Evolutionary conservation across 2,329 filamentous ascomycete species (phyloP), one percentile per base, ranked within the genome.

Genomic region (Colletotrichum euphorbiae): DNA sequence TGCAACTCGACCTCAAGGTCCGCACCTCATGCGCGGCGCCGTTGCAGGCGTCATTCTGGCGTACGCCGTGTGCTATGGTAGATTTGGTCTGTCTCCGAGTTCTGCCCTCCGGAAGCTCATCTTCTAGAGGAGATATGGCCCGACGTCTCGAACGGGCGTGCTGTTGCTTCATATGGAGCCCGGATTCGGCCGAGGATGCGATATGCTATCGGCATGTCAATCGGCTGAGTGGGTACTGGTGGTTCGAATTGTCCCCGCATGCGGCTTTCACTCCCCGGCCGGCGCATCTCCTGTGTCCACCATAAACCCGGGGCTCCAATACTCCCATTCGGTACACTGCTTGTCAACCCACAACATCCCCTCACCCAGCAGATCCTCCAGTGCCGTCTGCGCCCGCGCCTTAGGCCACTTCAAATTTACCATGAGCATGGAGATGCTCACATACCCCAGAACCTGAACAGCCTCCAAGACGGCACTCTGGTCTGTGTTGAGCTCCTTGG

Each of bases 331-430:
- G 8, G 87, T 85, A 9, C 82, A 90, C 80, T 98, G 94, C 72
- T 88, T 89, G 79, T 99, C 96, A 6, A 98, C 89, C 96, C 96
- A 99, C 13, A 99, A 88, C 83, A 99, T 88, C 59, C 94, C 93
- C 74, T 97, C 93, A 0, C 91, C 90, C 58, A 98, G 85, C 38
- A 99, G 82, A 78, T 99, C 96, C 70, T 98, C 93, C 58, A 98
- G 87, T 2, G 95, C 94, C 0, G 96, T 97, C 76, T 91, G 87
- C n/a, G 93, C 92, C 71, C 96, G 86, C 6, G 94, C 92, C 50
- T 88, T 84, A 72, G 95, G 90, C 96, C 96, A 99, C 15, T 85
- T 86, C 31, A 99, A 80, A 77, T 99, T 99, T 57, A 91, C 81
- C 80, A 92, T 90, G 62, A 99, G 81, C 92, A 98, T 97, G 1